Base-by-base conservation (phyloP, 345 rosid genomes). In the Acer negundo region DNA sequence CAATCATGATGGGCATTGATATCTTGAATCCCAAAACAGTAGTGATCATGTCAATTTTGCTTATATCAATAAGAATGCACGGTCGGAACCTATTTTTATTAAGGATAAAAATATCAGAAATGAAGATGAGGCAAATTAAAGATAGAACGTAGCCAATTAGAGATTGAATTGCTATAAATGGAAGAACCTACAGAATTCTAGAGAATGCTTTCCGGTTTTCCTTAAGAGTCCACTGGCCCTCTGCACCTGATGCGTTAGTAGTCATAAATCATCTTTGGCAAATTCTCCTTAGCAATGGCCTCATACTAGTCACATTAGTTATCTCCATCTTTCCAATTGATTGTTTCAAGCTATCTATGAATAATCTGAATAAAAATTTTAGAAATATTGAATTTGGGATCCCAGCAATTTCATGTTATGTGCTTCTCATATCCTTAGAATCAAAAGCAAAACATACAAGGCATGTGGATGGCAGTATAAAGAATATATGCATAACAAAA, bases 171-270 rank as follows among this genome's bases (percentile, higher is more conserved):
- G 69, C 62, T 7, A 10, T 53, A 56, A n/a, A 47, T 0, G 51
- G 49, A 67, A 17, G 71, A 77, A 51, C 93, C 80, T 81, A 95
- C 98, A 90, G 78, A 79, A 95, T 95, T 82, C 96, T 88, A 10
- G 98, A 89, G 82, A 95, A 95, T 40, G 98, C 98, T 77, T 87
- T 85, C 11, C 89, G 88, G 80, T 95, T 95, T 80, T 95, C 98
- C 82, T 68, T 76, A 67, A 95, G 97, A 80, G 92, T 93, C 99
- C 98, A 95, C 73, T 95, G 93, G 84, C 93, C 99, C 80, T 95
- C 99, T n/a, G 99, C 96, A 74, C 99, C 98, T 4, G 98, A 92
- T n/a, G 98, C 93, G 79, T n/a, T 90, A 92, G 81, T 95, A 95
- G 86, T 95, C 98, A 81, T 84, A 95, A 59, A 91, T 88, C 98